These are phyloP conservation scores for Shiraia bambusicola DNA, from an alignment of 2,329 filamentous ascomycete species.

Conservation along the genomic window DNA sequence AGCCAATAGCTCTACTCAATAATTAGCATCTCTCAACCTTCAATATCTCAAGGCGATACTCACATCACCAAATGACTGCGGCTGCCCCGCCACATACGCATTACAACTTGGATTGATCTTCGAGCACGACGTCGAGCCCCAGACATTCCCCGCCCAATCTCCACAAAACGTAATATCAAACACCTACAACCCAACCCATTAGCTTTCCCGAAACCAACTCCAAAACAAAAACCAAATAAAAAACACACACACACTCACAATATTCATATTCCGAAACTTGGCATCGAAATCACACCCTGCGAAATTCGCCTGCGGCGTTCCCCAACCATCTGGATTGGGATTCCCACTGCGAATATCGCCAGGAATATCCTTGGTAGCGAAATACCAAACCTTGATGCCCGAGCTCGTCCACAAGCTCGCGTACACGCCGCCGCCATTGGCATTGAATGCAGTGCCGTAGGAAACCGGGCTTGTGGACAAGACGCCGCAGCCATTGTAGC, in stretches of 20 bases:
- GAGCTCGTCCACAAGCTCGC: conserved; percentile 46
- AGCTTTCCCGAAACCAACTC: not conserved
- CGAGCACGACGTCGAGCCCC: conserved; percentile 36
- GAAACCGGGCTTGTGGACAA: conserved; percentile 28
- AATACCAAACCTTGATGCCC: conserved; percentile 53
- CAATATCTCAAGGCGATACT: conserved; percentile 7
- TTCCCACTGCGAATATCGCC: conserved; percentile 43
- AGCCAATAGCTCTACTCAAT: conserved; percentile 39
- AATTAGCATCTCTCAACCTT: conserved; percentile 7
- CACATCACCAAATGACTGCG: conserved; percentile 40
- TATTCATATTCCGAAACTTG: conserved; percentile 40
- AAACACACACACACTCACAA: conserved; percentile 27
- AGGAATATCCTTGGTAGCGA: conserved; percentile 44
- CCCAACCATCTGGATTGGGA: conserved; percentile 48
- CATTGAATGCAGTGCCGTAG: conserved; percentile 45
- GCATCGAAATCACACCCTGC: conserved; percentile 40
- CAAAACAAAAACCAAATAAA: too few species aligned
- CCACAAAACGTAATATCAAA: conserved; percentile 59
- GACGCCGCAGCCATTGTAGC: conserved; percentile 39
- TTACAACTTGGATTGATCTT: conserved; percentile 37
- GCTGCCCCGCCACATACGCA: conserved; percentile 43
- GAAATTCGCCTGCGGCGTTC: conserved; percentile 43
- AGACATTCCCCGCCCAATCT: conserved; percentile 56
- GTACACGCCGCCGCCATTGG: conserved; percentile 48
- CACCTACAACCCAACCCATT: conserved; percentile 24